Base-by-base conservation (phyloP, 345 rosid genomes). In the Dipteronia dyeriana region DNA sequence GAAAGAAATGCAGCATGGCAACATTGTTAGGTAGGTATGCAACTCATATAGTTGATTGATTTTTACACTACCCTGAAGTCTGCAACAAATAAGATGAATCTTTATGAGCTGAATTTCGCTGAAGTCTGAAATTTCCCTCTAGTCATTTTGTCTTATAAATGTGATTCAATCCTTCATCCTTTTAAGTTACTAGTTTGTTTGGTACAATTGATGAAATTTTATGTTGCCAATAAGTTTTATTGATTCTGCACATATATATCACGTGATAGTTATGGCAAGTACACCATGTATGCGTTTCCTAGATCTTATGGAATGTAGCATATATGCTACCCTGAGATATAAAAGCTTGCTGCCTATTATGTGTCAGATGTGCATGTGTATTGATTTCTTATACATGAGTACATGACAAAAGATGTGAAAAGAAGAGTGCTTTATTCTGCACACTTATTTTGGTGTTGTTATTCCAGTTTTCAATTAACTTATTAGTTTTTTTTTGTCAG, bases 1-100 rank as follows among this genome's bases (percentile, higher is more conserved):
- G 90, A 96, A 96, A 82, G 99, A 96, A 86, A 96, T 96, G 97
- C 98, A 96, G 80, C 99, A 96, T 59, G 97, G 92, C 70, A 93
- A 96, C 83, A 94, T 94, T 78, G 99, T 96, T 74, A 92, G 92
- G 99, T 92, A 82, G 74, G 76, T 47, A 45, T 79, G 22, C 64
- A 17, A 16, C 41, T 54, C n/a, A 7, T 57, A 6, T 68, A 70
- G 26, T 59, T 26, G 19, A 39, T 34, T 29, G 29, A n/a, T 38
- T 73, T 38, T 57, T 59, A 6, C 20, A 7, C 62, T 57, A 57
- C 11, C 23, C 23, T 57, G 23, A 57, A 57, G 11, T n/a, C 11
- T 6, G 62, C 62, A 57, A 57, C 63, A 59, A 25, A 59, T 20
- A 59, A 59, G 11, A 19, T 59, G 11, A 59, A 22, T 7, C 11